Percentiles rank a stretch among this genome's conserved stretches.
phyloP scores from a whole-genome alignment of 108 stramenopile species.

The Skeletonema marinoi region DNA sequence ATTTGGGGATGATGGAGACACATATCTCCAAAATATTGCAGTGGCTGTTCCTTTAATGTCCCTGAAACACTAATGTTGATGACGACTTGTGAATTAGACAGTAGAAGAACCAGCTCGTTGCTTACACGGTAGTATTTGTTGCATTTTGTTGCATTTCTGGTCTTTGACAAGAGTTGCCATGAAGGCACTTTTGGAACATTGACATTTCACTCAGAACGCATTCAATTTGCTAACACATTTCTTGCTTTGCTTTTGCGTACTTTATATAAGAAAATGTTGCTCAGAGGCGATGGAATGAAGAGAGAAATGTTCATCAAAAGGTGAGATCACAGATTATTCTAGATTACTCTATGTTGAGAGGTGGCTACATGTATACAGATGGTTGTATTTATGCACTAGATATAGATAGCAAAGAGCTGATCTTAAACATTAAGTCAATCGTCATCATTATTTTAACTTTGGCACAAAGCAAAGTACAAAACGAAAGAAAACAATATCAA shows the following conservation, averaged over 20 bases:
- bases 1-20: neutral
- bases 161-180: slow-evolving; percentile 7
- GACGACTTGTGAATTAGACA: neutral
- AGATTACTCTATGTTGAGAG: neutral
- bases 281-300: too few relatives aligned
- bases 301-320: neutral
- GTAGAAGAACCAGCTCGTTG: neutral
- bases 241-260: slow-evolving; percentile 9
- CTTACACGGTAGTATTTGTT: slow-evolving; percentile 16
- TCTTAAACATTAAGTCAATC: too few relatives aligned
- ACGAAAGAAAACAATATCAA: too few relatives aligned
- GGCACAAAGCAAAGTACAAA: too few relatives aligned
- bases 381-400: too few relatives aligned
- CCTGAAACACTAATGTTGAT: slow-evolving; percentile 8
- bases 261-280: neutral
- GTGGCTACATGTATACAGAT: too few relatives aligned
- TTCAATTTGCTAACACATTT: slow-evolving; percentile 24
- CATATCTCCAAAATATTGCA: slow-evolving; percentile 24
- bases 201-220: slow-evolving; percentile 31
- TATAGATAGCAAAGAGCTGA: too few relatives aligned
- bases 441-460: too few relatives aligned
- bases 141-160: slow-evolving; percentile 18
- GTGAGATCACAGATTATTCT: neutral
- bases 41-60: slow-evolving; percentile 35
- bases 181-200: slow-evolving; percentile 2